These are phyloP conservation scores for Cladosporium phlei DNA, from an alignment of 2,329 filamentous ascomycete species.

Conservation along the genomic window DNA sequence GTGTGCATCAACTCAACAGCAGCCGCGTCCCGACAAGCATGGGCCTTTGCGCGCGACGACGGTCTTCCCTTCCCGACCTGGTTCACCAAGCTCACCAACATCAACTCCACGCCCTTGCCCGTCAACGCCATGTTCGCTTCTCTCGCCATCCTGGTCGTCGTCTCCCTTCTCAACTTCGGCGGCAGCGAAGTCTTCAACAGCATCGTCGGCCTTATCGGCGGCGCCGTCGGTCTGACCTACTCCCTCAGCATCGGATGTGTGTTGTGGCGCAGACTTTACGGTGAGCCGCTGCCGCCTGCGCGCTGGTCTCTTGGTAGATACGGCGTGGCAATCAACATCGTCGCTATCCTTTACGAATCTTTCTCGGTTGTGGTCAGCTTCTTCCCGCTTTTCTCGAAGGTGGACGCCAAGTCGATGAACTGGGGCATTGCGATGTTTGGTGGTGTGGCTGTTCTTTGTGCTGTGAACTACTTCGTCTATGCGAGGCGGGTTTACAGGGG, in stretches of 20 bases:
- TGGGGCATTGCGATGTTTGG: conserved; percentile 19
- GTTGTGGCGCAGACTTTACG: not conserved
- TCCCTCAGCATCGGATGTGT: conserved; percentile 33
- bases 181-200: not conserved
- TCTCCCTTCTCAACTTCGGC: not conserved
- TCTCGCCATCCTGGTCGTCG: not conserved
- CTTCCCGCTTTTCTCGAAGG: conserved; percentile 16
- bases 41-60: conserved; percentile 36
- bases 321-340: conserved; percentile 20
- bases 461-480: conserved; percentile 13
- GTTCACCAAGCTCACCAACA: not conserved
- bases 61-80: not conserved
- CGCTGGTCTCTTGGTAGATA: conserved; percentile 23
- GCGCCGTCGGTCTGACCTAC: conserved; percentile 37
- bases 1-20: not conserved
- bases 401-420: conserved; percentile 17
- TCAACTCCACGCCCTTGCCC: not conserved
- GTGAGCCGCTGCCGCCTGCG: conserved; percentile 19
- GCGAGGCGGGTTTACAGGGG: conserved; percentile 16
- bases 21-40: conserved; percentile 38
- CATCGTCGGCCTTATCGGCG: conserved; percentile 14
- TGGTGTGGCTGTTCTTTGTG: conserved; percentile 14
- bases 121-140: conserved; percentile 36
- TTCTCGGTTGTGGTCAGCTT: conserved; percentile 16
- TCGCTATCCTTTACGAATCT: conserved; percentile 27